Conservation (phyloP, 257 asterid genomes). For the Solanum habrochaites region DNA sequence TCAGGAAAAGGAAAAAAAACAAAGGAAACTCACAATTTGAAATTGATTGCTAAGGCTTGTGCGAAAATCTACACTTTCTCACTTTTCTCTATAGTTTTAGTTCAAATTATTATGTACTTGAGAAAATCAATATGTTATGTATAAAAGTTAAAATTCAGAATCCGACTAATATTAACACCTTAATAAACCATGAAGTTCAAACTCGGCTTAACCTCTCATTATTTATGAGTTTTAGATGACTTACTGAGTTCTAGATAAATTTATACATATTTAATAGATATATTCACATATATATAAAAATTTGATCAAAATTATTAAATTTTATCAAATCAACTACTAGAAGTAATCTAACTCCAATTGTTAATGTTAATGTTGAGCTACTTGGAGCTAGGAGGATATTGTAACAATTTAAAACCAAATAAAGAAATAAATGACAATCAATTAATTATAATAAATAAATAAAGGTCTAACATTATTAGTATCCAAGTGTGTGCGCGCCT, state of each 20-base stretch:
- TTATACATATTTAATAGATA: not conserved
- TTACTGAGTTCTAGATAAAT: not conserved
- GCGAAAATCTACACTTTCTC: too few relatives aligned
- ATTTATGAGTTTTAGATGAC: not conserved
- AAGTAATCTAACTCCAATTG: not conserved
- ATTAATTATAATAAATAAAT: not conserved
- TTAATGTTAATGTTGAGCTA: not conserved
- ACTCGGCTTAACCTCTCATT: not conserved
- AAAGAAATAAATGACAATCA: not conserved
- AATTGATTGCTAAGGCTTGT: too few relatives aligned
- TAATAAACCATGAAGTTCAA: not conserved
- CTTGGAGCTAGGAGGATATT: not conserved
- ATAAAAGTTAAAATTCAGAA: too few relatives aligned
- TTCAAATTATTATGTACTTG: too few relatives aligned
- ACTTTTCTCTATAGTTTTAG: too few relatives aligned
- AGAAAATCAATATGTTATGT: too few relatives aligned
- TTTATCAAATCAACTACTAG: not conserved
- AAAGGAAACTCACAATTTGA: too few relatives aligned
- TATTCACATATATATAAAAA: not conserved
- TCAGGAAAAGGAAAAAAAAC: too few relatives aligned
- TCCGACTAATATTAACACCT: not conserved
- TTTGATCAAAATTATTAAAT: not conserved
- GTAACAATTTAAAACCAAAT: not conserved
- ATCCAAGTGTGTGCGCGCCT: not conserved
- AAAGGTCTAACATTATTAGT: not conserved